Evolutionary conservation across 305 asterid species (phyloP).

Genomic region (Fraxinus baroniana): DNA sequence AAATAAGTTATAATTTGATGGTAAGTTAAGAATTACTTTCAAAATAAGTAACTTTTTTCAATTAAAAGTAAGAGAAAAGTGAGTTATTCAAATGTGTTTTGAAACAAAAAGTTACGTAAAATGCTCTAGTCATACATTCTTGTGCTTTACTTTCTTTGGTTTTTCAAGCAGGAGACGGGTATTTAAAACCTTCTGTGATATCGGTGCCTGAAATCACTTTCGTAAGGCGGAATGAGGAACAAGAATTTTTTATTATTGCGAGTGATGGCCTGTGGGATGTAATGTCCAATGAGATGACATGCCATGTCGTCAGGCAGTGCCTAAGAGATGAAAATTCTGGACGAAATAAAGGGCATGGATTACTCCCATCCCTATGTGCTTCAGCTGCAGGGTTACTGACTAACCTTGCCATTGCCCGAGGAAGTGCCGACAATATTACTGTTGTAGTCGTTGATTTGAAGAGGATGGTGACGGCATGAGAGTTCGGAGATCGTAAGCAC

Average conservation of each 20-base stretch:
- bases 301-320: slow-evolving; percentile 37
- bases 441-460: slow-evolving; percentile 50
- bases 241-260: slow-evolving; percentile 53
- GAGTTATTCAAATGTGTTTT: not conserved
- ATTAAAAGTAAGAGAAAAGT: not conserved
- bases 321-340: slow-evolving; percentile 19
- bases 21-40: not conserved
- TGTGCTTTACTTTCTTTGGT: not conserved
- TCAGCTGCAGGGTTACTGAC: slow-evolving; percentile 46
- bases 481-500: not conserved
- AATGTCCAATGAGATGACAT: slow-evolving; percentile 33
- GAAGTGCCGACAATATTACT: slow-evolving; percentile 37
- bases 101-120: not conserved
- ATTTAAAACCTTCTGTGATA: slow-evolving; percentile 42
- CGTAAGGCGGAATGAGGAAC: slow-evolving; percentile 30
- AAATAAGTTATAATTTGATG: not conserved
- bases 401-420: slow-evolving; percentile 45
- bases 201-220: slow-evolving; percentile 51
- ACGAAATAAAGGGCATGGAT: not conserved
- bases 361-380: slow-evolving; percentile 31
- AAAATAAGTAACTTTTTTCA: not conserved
- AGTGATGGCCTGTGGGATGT: slow-evolving; percentile 66
- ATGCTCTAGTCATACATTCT: not conserved
- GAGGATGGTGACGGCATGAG: slow-evolving; percentile 3
- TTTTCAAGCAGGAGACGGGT: slow-evolving; percentile 40